Evolutionary conservation across 345 rosid genomes (phyloP).

Genomic region (Lepidium didymum): DNA sequence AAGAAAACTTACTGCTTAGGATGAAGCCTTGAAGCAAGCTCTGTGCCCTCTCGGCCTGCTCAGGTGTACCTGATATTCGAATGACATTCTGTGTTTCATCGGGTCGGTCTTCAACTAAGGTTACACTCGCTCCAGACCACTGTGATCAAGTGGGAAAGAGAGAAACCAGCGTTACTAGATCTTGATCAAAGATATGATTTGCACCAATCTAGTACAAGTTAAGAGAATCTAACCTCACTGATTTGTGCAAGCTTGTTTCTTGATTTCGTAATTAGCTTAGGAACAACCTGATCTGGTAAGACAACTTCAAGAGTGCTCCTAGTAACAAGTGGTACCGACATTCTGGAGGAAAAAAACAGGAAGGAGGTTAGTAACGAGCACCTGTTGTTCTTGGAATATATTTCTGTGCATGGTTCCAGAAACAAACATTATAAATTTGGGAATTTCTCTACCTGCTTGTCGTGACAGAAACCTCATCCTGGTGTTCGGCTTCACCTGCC

Average conservation of each 20-base stretch:
- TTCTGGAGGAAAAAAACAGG: slow-evolving; percentile 28
- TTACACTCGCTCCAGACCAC: slow-evolving; percentile 92
- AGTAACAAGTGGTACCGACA: slow-evolving; percentile 77
- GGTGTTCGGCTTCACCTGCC: slow-evolving; percentile 58
- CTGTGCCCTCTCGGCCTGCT: slow-evolving; percentile 95
- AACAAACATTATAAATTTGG: not conserved
- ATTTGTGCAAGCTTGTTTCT: slow-evolving; percentile 86
- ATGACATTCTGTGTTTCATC: slow-evolving; percentile 65
- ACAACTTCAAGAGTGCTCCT: slow-evolving; percentile 92
- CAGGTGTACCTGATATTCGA: slow-evolving; percentile 89
- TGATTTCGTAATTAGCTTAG: slow-evolving; percentile 84
- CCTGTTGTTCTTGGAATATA: not conserved
- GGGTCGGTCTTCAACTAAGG: slow-evolving; percentile 65
- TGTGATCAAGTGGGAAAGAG: slow-evolving; percentile 25
- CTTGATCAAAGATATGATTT: not conserved
- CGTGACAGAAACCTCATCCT: slow-evolving; percentile 50
- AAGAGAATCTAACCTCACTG: slow-evolving; percentile 61
- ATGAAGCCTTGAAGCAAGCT: slow-evolving; percentile 97
- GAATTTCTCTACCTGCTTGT: slow-evolving; percentile 50
- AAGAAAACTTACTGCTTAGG: slow-evolving; percentile 70
- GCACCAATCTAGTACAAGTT: not conserved
- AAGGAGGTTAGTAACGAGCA: not conserved
- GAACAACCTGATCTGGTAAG: slow-evolving; percentile 75
- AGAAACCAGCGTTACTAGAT: not conserved
- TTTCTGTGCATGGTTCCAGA: not conserved